Percentiles rank a stretch among this genome's conserved stretches.
Conservation (phyloP, 1,139 yeast species). For the Taiozyma sp. region DNA sequence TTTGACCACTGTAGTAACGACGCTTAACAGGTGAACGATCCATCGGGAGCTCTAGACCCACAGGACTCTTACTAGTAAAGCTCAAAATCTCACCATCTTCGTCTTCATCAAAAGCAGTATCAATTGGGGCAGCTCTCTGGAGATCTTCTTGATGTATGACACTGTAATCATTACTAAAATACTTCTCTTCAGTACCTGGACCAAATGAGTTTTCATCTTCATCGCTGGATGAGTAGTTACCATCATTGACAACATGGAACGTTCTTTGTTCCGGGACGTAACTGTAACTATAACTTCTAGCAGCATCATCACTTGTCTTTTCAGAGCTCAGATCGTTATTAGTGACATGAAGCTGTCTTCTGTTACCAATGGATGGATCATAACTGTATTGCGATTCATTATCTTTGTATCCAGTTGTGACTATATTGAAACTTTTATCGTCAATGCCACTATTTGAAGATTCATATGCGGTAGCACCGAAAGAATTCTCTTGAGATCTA, state of each 20-base stretch:
- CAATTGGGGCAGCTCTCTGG: background rate
- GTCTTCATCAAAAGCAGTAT: slow-evolving; percentile 8
- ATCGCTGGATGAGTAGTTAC: slow-evolving; percentile 16
- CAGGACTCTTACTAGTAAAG: slow-evolving; percentile 29
- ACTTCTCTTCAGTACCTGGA: slow-evolving; percentile 3
- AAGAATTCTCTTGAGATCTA: background rate
- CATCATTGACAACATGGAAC: slow-evolving; percentile 22
- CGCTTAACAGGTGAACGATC: slow-evolving; percentile 6
- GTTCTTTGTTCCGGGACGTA: slow-evolving; percentile 2
- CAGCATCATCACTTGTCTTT: background rate
- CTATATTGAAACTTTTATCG: background rate
- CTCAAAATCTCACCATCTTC: slow-evolving; percentile 22
- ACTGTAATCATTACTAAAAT: slow-evolving; percentile 7
- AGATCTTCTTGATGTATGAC: slow-evolving; percentile 12
- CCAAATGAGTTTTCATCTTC: slow-evolving; percentile 7
- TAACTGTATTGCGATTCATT: slow-evolving; percentile 7
- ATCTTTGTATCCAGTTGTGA: background rate
- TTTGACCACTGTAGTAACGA: background rate
- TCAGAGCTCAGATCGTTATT: background rate
- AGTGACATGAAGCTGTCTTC: background rate
- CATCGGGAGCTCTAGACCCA: slow-evolving; percentile 22
- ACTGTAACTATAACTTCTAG: background rate
- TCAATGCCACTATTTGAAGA: background rate
- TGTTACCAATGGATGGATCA: slow-evolving; percentile 2
- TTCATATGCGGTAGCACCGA: background rate